Evolutionary conservation across 2,329 filamentous ascomycete species (phyloP).

Genomic region (Aureobasidium sp.): DNA sequence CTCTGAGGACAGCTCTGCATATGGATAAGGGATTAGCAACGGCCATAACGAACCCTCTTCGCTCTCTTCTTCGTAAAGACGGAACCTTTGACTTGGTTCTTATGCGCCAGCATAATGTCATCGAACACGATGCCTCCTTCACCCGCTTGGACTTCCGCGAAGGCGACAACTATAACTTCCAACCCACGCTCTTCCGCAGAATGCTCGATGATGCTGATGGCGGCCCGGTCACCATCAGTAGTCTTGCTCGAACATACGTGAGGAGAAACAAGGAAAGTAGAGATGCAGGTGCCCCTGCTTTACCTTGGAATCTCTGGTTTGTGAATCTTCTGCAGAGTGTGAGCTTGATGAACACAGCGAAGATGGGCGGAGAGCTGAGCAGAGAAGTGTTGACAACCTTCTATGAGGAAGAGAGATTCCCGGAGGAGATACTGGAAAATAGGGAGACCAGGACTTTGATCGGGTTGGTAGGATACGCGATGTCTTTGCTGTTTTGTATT

Average conservation of each 20-base stretch:
- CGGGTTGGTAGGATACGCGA: conserved; percentile 17
- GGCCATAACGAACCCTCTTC: conserved; percentile 20
- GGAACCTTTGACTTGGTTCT: conserved; percentile 27
- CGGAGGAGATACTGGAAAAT: conserved; percentile 20
- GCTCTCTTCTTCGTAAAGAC: conserved; percentile 17
- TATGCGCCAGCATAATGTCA: conserved; percentile 25
- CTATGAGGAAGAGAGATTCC: conserved; percentile 26
- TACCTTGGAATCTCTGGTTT: conserved; percentile 22
- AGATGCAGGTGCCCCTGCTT: conserved; percentile 12
- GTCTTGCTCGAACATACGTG: conserved; percentile 23
- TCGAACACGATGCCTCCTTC: conserved; percentile 29
- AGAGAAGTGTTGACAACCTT: conserved; percentile 20
- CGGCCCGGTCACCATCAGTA: conserved; percentile 22
- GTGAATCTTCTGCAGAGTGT: conserved; percentile 23
- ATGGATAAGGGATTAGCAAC: conserved; percentile 16
- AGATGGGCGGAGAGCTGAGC: conserved; percentile 18
- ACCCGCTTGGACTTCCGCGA: conserved; percentile 27
- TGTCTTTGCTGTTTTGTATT: conserved; percentile 5
- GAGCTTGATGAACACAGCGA: neutral
- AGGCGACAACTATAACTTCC: conserved; percentile 28
- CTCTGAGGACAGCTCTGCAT: conserved; percentile 11
- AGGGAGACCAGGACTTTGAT: conserved; percentile 17
- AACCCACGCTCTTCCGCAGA: conserved; percentile 25
- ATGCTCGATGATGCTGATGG: conserved; percentile 25
- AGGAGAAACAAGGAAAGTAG: conserved; percentile 23